Evolutionary conservation across 2,329 filamentous ascomycete genomes (phyloP).

Genomic region (Grosmannia huntii): DNA sequence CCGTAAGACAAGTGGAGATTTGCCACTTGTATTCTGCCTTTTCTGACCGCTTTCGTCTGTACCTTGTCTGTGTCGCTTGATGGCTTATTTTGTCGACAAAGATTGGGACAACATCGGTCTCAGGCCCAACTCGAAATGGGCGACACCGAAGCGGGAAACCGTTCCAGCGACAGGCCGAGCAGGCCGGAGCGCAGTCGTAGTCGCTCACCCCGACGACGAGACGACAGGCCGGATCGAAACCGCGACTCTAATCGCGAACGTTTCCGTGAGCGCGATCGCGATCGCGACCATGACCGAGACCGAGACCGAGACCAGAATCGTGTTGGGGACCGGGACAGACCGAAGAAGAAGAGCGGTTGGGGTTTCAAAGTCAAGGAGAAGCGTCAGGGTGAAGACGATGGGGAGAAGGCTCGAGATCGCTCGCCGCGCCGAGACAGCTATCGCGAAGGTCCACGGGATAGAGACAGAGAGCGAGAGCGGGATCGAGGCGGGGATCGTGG

Average conservation of each 20-base stretch:
- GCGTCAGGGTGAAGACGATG: slow-evolving; percentile 29
- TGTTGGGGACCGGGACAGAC: slow-evolving; percentile 2
- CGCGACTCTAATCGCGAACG: not conserved
- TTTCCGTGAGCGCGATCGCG: slow-evolving; percentile 1
- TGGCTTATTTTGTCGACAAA: not conserved
- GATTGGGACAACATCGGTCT: not conserved
- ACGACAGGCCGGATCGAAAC: not conserved
- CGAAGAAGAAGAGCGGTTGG: slow-evolving; percentile 18
- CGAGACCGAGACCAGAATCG: not conserved
- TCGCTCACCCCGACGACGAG: slow-evolving; percentile 2
- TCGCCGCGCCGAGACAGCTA: slow-evolving; percentile 20
- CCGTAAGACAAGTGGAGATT: not conserved
- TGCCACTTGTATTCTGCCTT: slow-evolving; percentile 2
- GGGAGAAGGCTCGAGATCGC: slow-evolving; percentile 27
- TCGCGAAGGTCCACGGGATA: not conserved
- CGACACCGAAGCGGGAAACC: not conserved
- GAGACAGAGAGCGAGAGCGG: slow-evolving; percentile 19
- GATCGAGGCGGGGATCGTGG: slow-evolving; percentile 9
- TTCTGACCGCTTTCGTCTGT: slow-evolving; percentile 2
- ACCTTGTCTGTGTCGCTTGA: not conserved
- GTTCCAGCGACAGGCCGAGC: not conserved
- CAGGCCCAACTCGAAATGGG: not conserved
- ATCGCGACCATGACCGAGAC: not conserved
- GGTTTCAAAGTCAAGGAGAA: slow-evolving; percentile 50
- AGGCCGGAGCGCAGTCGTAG: slow-evolving; percentile 1